phyloP scores from a whole-genome alignment of 129 eudicot species.

The Saussurea involucrata region DNA sequence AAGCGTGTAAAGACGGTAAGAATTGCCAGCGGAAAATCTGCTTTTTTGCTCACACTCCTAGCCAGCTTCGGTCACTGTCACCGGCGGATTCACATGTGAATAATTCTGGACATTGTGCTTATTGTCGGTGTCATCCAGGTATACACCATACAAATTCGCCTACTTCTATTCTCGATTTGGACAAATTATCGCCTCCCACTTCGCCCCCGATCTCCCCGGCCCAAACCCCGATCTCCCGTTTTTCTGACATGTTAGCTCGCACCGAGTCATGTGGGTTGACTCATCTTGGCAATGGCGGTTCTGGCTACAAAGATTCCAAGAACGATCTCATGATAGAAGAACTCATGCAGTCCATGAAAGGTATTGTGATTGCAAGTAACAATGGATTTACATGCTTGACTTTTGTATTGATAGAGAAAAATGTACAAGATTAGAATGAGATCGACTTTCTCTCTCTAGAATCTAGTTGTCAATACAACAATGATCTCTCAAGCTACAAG shows the following conservation, averaged over 20 bases:
- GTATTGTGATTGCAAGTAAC: no score
- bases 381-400: no score
- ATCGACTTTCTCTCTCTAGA: no score
- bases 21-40: conserved; percentile 71
- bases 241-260: conserved; percentile 18
- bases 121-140: conserved; percentile 39
- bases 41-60: conserved; percentile 70
- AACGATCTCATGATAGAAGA: conserved; percentile 50
- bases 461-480: no score
- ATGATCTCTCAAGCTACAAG: no score
- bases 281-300: background rate
- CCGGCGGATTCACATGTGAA: conserved; percentile 16
- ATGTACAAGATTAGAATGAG: no score
- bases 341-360: conserved; percentile 48
- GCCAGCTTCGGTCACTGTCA: conserved; percentile 51
- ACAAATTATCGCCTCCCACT: conserved; percentile 39
- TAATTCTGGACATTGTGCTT: conserved; percentile 35
- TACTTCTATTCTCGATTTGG: conserved; percentile 46
- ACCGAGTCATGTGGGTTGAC: conserved; percentile 20
- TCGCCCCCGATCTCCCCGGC: conserved; percentile 43
- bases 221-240: conserved; percentile 27
- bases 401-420: no score
- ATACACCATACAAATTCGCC: conserved; percentile 37
- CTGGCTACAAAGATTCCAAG: conserved; percentile 44
- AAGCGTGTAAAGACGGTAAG: conserved; percentile 81